phyloP scores from a whole-genome alignment of 2,329 filamentous ascomycete genomes.

The Zasmidium angulare region DNA sequence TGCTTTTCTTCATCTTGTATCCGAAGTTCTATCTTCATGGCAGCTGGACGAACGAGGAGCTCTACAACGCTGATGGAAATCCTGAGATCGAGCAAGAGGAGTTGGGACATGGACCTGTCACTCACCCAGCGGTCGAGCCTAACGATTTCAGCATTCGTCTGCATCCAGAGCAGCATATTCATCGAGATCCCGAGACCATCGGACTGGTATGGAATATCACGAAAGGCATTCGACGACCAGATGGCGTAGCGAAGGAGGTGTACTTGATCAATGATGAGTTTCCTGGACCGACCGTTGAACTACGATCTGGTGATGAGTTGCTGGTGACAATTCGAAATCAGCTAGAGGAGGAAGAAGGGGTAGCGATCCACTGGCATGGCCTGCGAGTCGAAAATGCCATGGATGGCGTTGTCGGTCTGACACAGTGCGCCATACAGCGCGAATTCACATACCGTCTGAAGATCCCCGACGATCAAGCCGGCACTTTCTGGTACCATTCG shows the following conservation, averaged over 20 bases:
- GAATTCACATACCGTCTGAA: constrained; percentile 39
- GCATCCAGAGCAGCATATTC: constrained; percentile 15
- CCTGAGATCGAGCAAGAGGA: constrained; percentile 2
- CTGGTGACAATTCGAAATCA: constrained; percentile 45
- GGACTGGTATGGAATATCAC: constrained; percentile 17
- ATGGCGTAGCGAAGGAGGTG: constrained; percentile 50
- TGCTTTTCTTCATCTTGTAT: not conserved
- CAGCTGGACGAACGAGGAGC: not conserved
- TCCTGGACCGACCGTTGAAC: constrained; percentile 51
- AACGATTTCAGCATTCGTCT: constrained; percentile 11
- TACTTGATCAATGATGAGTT: constrained; percentile 53
- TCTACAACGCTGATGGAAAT: not conserved
- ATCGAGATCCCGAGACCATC: constrained; percentile 12
- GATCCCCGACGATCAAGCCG: constrained; percentile 28
- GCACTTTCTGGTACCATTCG: constrained; percentile 51
- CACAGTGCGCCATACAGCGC: constrained; percentile 21
- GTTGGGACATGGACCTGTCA: constrained; percentile 5
- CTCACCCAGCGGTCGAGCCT: not conserved
- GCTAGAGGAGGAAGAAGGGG: constrained; percentile 33
- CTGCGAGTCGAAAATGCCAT: constrained; percentile 17
- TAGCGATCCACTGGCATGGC: constrained; percentile 51
- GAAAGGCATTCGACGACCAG: constrained; percentile 24
- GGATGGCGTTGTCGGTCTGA: constrained; percentile 24
- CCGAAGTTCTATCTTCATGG: not conserved
- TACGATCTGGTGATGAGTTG: constrained; percentile 46